Evolutionary conservation across 768 basidiomycete genomes (phyloP).

Genomic region (Exidia glandulosa): DNA sequence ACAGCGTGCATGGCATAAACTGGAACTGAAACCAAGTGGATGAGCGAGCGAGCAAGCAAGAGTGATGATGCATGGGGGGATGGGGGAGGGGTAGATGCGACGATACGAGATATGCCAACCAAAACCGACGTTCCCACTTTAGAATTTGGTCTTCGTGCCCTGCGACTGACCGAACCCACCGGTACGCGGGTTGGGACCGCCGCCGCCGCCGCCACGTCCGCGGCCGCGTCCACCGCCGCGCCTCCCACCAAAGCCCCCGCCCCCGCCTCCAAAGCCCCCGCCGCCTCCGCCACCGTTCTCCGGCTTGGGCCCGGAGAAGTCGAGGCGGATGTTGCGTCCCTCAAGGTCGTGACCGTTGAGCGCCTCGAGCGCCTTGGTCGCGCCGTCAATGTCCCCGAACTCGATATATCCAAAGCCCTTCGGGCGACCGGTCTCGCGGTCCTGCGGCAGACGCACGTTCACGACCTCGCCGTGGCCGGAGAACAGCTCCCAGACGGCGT

Average conservation of each 20-base stretch:
- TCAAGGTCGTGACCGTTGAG: constrained; percentile 65
- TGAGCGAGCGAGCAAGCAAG: background rate
- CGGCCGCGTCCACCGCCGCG: constrained; percentile 23
- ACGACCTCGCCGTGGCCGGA: constrained; percentile 77
- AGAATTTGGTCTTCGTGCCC: constrained; percentile 60
- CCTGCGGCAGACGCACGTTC: constrained; percentile 83
- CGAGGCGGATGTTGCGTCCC: constrained; percentile 71
- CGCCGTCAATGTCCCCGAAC: constrained; percentile 68
- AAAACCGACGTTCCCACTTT: background rate
- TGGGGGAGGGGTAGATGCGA: no score
- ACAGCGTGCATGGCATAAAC: background rate
- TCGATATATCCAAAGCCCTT: constrained; percentile 98
- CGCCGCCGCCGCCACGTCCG: constrained; percentile 27
- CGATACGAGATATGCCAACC: background rate
- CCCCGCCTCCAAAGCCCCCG: constrained; percentile 26
- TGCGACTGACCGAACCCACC: constrained; percentile 55
- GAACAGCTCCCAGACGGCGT: constrained; percentile 82
- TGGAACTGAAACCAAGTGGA: background rate
- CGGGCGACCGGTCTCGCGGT: constrained; percentile 77
- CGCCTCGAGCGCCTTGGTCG: constrained; percentile 69
- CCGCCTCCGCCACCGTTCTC: constrained; percentile 46
- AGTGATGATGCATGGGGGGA: background rate
- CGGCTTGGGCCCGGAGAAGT: constrained; percentile 70
- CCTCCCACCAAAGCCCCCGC: constrained; percentile 7
- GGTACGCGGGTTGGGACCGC: constrained; percentile 38